Percentiles rank a stretch among this genome's conserved stretches.
Conservation (phyloP, 2,329 filamentous ascomycete species). For the Colletotrichum nymphaeae region DNA sequence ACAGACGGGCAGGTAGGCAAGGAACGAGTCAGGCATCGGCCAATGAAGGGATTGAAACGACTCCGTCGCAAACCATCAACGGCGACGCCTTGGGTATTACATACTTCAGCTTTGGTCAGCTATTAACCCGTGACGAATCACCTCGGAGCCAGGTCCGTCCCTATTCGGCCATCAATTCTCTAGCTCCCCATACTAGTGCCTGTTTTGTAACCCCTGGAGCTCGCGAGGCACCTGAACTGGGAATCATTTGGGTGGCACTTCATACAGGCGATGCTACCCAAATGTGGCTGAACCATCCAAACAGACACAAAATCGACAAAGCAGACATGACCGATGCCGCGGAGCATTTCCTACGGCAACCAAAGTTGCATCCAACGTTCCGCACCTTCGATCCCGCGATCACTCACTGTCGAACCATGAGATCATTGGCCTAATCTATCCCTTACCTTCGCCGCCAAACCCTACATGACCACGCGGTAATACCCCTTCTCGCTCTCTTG, state of each 20-base stretch:
- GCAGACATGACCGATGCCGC: neutral
- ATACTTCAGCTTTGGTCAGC: constrained; percentile 23
- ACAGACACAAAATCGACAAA: constrained; percentile 8
- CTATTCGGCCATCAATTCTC: constrained; percentile 25
- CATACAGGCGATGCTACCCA: constrained; percentile 14
- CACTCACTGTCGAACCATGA: neutral
- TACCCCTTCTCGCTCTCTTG: neutral
- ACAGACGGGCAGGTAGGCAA: neutral
- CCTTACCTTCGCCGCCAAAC: neutral
- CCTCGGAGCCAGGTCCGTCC: constrained; percentile 32
- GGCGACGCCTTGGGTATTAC: neutral
- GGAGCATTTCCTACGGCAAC: constrained; percentile 8
- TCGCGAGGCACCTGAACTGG: constrained; percentile 27
- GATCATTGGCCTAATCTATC: neutral
- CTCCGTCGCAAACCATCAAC: neutral
- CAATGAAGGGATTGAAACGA: neutral
- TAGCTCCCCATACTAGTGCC: constrained; percentile 19
- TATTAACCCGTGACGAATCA: constrained; percentile 9
- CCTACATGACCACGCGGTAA: neutral
- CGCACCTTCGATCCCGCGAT: constrained; percentile 6
- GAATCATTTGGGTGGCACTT: constrained; percentile 24
- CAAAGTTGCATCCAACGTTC: neutral
- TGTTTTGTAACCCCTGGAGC: constrained; percentile 30
- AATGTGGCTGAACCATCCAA: constrained; percentile 22
- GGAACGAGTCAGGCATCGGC: neutral